Percentiles rank a stretch among this genome's conserved stretches.
These are phyloP conservation scores for Dactylellina drechsleri DNA, from an alignment of 2,329 filamentous ascomycete genomes.

Conservation along the genomic window DNA sequence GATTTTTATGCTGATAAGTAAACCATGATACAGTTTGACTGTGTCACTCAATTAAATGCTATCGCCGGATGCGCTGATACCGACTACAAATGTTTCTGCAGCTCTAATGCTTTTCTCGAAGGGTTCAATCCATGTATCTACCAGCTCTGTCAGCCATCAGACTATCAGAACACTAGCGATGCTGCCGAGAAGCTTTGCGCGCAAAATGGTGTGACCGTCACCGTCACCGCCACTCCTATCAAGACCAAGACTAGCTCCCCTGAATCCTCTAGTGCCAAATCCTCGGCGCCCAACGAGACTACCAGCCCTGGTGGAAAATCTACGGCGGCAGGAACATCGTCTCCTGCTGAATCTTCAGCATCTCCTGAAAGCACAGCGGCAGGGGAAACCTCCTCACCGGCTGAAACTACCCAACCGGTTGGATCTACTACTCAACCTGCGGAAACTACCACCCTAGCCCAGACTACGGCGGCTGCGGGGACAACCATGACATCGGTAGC, in stretches of 20 bases:
- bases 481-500: neutral
- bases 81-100: slow-evolving; percentile 34
- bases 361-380: neutral
- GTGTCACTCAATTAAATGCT: slow-evolving; percentile 26
- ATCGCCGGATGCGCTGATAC: slow-evolving; percentile 12
- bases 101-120: slow-evolving; percentile 23
- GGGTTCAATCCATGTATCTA: slow-evolving; percentile 29
- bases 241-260: neutral
- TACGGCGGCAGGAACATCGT: neutral
- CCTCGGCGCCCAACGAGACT: slow-evolving; percentile 2
- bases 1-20: neutral
- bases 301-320: neutral
- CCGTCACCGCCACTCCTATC: slow-evolving; percentile 34
- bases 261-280: neutral
- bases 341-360: slow-evolving; percentile 15
- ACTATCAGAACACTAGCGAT: slow-evolving; percentile 22
- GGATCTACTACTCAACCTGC: neutral
- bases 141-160: slow-evolving; percentile 10
- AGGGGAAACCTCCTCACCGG: neutral
- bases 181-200: slow-evolving; percentile 28
- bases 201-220: slow-evolving; percentile 30
- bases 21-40: slow-evolving; percentile 7
- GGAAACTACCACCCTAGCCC: too few relatives aligned
- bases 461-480: neutral
- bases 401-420: slow-evolving; percentile 11